A percentile compares a stretch with the other conserved stretches of the same genome.
Conservation (phyloP, 345 rosid genomes). For the Acer negundo region DNA sequence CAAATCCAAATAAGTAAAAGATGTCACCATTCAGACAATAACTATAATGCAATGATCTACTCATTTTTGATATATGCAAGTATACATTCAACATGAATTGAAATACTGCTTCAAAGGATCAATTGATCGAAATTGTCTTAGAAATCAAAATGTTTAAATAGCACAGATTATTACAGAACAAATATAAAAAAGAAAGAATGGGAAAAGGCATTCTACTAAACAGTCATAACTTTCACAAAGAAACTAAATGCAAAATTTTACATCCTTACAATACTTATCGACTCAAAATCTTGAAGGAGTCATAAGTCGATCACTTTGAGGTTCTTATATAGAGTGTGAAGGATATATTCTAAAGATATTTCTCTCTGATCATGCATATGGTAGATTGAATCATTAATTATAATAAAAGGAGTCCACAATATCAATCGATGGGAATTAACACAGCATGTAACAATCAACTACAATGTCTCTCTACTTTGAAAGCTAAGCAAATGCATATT, state of each 20-base stretch:
- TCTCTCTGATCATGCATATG: not conserved
- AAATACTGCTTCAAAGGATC: slow-evolving; percentile 3
- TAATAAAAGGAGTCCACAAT: not conserved
- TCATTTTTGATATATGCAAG: not conserved
- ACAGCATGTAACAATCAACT: not conserved
- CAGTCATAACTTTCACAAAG: not conserved
- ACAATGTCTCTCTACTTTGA: not conserved
- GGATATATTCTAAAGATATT: not conserved
- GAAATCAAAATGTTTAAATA: not conserved
- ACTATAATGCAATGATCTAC: not conserved
- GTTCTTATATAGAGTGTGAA: not conserved
- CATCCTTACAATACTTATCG: not conserved
- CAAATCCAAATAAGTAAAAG: slow-evolving; percentile 8
- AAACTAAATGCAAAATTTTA: too few species aligned
- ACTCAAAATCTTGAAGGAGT: not conserved
- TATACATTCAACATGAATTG: not conserved
- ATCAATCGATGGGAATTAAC: not conserved
- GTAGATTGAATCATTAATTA: not conserved
- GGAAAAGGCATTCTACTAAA: not conserved
- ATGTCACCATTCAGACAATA: not conserved
- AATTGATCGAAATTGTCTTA: not conserved
- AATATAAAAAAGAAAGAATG: not conserved
- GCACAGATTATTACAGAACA: not conserved
- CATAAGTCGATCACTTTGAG: not conserved
- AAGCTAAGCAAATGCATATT: not conserved